Evolutionary conservation across 345 rosid species (phyloP).

Genomic region (Camelina sativa): DNA sequence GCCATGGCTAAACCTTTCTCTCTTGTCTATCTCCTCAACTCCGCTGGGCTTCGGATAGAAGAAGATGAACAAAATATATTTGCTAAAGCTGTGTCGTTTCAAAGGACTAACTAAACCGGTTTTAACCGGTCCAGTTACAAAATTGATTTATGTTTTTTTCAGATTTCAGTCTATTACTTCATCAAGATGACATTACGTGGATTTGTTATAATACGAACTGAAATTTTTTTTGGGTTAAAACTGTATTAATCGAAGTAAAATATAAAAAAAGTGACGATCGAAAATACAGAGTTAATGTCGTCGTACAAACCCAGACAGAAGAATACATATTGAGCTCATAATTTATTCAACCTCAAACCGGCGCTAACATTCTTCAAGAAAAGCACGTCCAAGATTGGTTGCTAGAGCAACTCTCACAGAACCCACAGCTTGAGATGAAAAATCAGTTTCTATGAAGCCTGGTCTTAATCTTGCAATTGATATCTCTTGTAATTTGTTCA

Average conservation of each 20-base stretch:
- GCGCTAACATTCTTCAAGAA: constrained; percentile 60
- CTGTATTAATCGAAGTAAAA: neutral
- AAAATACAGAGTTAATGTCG: too few species aligned
- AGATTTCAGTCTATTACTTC: neutral
- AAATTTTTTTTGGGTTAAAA: neutral
- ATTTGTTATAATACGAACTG: neutral
- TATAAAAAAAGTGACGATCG: neutral
- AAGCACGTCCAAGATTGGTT: constrained; percentile 82
- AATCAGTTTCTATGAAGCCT: constrained; percentile 61
- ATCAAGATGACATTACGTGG: neutral
- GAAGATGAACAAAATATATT: neutral
- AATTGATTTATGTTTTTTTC: neutral
- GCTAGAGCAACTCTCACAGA: constrained; percentile 85
- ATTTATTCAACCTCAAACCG: neutral
- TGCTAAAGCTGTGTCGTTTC: neutral
- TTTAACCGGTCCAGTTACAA: neutral
- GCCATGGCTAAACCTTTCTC: constrained; percentile 36
- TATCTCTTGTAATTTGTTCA: constrained; percentile 83
- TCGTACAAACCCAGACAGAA: too few species aligned
- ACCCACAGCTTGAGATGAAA: constrained; percentile 65
- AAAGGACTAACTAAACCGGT: neutral
- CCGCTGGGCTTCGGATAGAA: neutral
- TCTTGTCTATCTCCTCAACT: neutral
- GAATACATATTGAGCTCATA: too few species aligned
- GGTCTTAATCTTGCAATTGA: constrained; percentile 78